Evolutionary conservation across 208 protist genomes (phyloP).

Genomic region (Acanthamoeba healyi): DNA sequence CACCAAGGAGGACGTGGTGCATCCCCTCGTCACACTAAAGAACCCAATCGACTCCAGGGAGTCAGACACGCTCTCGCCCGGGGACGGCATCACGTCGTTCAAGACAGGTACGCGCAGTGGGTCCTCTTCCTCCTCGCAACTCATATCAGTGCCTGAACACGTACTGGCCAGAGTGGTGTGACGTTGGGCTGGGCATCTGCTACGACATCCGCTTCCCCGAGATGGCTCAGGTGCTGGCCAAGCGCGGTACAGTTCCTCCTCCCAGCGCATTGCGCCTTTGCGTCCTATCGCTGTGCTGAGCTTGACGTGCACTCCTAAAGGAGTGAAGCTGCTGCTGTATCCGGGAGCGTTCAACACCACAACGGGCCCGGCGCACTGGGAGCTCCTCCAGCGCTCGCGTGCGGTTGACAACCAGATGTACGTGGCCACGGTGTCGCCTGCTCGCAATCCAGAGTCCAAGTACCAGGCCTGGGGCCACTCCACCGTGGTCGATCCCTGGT

Average conservation of each 20-base stretch:
- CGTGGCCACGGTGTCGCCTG: slow-evolving; percentile 95
- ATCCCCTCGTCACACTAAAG: neutral
- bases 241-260: slow-evolving; percentile 45
- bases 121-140: no score
- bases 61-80: slow-evolving; percentile 58
- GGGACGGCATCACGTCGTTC: neutral
- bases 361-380: slow-evolving; percentile 98
- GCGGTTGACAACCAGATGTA: slow-evolving; percentile 88
- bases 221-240: slow-evolving; percentile 88
- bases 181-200: slow-evolving; percentile 98
- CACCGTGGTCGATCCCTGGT: slow-evolving; percentile 95
- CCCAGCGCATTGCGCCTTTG: neutral
- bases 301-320: neutral
- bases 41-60: neutral
- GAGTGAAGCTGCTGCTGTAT: slow-evolving; percentile 95
- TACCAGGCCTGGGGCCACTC: slow-evolving; percentile 98
- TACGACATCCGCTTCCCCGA: slow-evolving; percentile 99
- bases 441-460: slow-evolving; percentile 91
- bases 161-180: slow-evolving; percentile 77
- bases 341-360: slow-evolving; percentile 99
- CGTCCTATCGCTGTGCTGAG: neutral
- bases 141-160: neutral
- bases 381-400: slow-evolving; percentile 94
- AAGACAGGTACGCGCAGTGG: slow-evolving; percentile 46
- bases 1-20: no score